Conservation (phyloP, 2,329 filamentous ascomycete species). For the Trichoderma atrobrunneum region DNA sequence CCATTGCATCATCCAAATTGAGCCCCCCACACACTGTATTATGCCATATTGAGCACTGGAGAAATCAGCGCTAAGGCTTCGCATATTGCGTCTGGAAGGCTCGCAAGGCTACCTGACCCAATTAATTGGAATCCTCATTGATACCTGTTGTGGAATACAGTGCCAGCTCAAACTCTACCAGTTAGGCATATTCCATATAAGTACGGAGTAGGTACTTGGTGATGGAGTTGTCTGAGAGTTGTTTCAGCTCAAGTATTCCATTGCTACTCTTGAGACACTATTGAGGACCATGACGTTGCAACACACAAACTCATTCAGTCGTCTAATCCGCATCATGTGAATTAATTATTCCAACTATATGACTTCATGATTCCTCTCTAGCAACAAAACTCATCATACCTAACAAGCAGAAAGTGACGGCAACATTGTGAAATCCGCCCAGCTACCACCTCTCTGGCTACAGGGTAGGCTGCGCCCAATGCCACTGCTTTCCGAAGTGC, state of each 20-base stretch:
- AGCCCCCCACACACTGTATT: conserved; percentile 2
- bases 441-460: neutral
- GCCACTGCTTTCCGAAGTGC: neutral
- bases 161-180: neutral
- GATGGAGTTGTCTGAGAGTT: neutral
- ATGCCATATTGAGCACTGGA: neutral
- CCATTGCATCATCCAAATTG: conserved; percentile 22
- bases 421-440: neutral
- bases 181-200: neutral
- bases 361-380: neutral
- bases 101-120: neutral
- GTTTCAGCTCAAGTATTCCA: neutral
- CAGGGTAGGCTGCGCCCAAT: conserved; percentile 1
- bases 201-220: neutral
- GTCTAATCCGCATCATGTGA: neutral
- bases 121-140: neutral
- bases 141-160: neutral
- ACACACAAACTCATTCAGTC: neutral
- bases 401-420: neutral
- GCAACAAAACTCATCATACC: neutral
- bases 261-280: neutral
- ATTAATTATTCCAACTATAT: neutral
- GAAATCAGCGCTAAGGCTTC: neutral
- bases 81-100: neutral
- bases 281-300: neutral